Conservation (phyloP, 306 rosid genomes). For the Senna siamea region DNA sequence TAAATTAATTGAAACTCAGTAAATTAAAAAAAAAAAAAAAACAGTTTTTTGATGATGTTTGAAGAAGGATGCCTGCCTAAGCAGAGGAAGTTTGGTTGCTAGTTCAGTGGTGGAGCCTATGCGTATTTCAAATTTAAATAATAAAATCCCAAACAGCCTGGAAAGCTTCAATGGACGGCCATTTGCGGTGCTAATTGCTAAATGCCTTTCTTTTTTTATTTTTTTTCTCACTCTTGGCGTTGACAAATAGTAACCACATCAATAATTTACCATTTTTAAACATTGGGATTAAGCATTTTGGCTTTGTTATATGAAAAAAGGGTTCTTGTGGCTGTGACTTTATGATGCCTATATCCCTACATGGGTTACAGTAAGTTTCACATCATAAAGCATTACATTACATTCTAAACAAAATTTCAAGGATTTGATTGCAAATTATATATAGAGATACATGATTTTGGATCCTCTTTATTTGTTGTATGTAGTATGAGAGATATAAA, state of each 20-base stretch:
- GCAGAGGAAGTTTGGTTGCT: not conserved
- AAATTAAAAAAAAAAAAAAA: too few relatives aligned
- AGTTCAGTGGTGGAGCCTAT: constrained; percentile 11
- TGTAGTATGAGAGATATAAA: too few relatives aligned
- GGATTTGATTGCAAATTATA: too few relatives aligned
- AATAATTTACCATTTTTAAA: not conserved
- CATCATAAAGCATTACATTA: too few relatives aligned
- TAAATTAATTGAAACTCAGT: too few relatives aligned
- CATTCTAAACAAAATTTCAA: too few relatives aligned
- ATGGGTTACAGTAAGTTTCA: too few relatives aligned
- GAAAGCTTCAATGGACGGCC: constrained; percentile 23
- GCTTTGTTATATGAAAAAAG: not conserved
- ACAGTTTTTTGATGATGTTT: not conserved
- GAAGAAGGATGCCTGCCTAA: not conserved
- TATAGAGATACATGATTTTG: too few relatives aligned
- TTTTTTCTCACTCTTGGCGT: not conserved
- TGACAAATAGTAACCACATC: constrained; percentile 2
- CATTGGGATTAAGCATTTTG: constrained; percentile 14
- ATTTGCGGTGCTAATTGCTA: not conserved
- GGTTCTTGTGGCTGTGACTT: too few relatives aligned
- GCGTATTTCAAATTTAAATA: not conserved
- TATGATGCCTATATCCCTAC: too few relatives aligned
- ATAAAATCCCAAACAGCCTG: constrained; percentile 17
- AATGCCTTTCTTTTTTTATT: not conserved
- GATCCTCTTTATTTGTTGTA: too few relatives aligned